Conservation (phyloP, 176 grass and related monocot species). For the Zea mays region Zm-B73-REFERENCE-NAM-5.0 NC_050099.1:219246501-219247000, state of each 20-base stretch:
- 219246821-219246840: conserved; percentile 35
- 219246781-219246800: conserved; percentile 34
- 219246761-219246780: conserved; percentile 37
- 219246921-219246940: conserved; percentile 31
- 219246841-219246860: conserved; percentile 35
- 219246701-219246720: conserved; percentile 38
- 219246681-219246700: conserved; percentile 35
- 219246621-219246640: conserved; percentile 23
- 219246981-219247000: conserved; percentile 35
- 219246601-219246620: conserved; percentile 32
- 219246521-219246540: conserved; percentile 35
- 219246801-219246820: conserved; percentile 39
- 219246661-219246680: conserved; percentile 31
- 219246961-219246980: conserved; percentile 18
- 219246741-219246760: conserved; percentile 41
- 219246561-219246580: conserved; percentile 25
- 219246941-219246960: conserved; percentile 38
- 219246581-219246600: conserved; percentile 37
- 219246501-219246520: conserved; percentile 28
- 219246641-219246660: conserved; percentile 40
- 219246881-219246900: conserved; percentile 41
- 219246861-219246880: conserved; percentile 40
- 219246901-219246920: conserved; percentile 36
- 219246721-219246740: conserved; percentile 35
- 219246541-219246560: conserved; percentile 38